A percentile compares a stretch with the other conserved stretches of the same genome.
These are phyloP conservation scores for Vigna mungo DNA, from an alignment of 306 rosid species.

Conservation along the genomic window DNA sequence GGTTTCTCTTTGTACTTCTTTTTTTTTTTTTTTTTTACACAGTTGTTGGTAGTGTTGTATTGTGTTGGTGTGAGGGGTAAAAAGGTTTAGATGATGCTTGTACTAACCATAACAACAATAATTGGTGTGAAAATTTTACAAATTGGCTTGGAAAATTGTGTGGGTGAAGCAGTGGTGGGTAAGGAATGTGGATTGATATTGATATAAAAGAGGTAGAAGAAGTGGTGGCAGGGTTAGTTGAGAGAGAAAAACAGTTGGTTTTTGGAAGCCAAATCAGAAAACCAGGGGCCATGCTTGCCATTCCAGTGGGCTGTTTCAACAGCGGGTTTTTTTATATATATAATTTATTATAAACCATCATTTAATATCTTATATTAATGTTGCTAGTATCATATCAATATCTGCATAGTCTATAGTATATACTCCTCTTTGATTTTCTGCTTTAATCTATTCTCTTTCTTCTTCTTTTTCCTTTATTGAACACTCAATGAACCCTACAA, in stretches of 20 bases:
- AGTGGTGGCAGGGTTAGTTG: conserved; percentile 56
- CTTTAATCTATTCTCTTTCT: neutral
- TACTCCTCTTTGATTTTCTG: neutral
- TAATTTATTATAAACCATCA: neutral
- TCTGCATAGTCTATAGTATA: neutral
- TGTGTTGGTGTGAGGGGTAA: conserved; percentile 19
- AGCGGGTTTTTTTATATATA: conserved; percentile 67
- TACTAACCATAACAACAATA: too few species aligned
- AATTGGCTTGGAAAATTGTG: conserved; percentile 51
- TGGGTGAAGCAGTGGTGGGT: conserved; percentile 45
- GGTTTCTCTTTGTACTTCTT: neutral
- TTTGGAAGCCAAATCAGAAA: conserved; percentile 59
- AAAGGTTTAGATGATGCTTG: conserved; percentile 1
- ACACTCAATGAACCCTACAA: neutral
- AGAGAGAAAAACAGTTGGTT: conserved; percentile 72
- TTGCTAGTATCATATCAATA: neutral
- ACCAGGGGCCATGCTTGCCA: conserved; percentile 94
- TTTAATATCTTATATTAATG: neutral
- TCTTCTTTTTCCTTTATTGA: neutral
- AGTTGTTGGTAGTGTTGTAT: neutral
- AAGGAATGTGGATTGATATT: conserved; percentile 46
- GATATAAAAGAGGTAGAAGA: conserved; percentile 65
- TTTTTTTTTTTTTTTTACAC: conserved; percentile 10
- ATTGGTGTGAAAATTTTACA: conserved; percentile 16
- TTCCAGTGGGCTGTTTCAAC: conserved; percentile 99